phyloP scores from a whole-genome alignment of 306 rosid genomes.

The cucumber (Cucumis sativus) region DNA sequence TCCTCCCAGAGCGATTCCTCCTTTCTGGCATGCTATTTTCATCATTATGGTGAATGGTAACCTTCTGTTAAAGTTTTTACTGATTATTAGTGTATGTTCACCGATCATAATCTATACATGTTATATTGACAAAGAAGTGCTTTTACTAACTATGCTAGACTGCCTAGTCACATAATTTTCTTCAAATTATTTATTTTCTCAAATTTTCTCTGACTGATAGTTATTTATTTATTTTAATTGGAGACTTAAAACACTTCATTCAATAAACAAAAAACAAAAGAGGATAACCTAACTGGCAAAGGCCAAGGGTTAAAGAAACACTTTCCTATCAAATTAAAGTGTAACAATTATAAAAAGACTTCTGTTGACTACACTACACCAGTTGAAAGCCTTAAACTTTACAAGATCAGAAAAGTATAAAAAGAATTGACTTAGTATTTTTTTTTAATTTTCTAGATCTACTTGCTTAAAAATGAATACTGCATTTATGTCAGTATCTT shows the following conservation, averaged over 20 bases:
- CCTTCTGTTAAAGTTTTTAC: conserved; percentile 8
- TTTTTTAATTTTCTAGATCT: no score
- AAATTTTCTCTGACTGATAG: background rate
- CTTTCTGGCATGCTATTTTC: conserved; percentile 94
- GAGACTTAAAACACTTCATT: background rate
- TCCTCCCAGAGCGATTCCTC: conserved; percentile 87
- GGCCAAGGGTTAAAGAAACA: no score
- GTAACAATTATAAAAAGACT: no score
- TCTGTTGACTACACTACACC: no score
- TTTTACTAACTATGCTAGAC: background rate
- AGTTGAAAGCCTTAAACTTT: no score
- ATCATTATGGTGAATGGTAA: conserved; percentile 88
- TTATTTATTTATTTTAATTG: background rate
- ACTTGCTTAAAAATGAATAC: background rate
- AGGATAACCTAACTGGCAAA: no score
- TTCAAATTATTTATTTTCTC: background rate
- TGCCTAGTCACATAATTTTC: background rate
- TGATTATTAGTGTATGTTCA: background rate
- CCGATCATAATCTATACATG: background rate
- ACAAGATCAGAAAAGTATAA: no score
- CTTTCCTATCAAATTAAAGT: no score
- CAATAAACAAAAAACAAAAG: background rate
- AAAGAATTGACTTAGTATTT: no score
- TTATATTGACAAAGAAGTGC: background rate
- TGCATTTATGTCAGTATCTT: background rate